These are phyloP conservation scores for Candida insectorum DNA, from an alignment of 805 yeast genomes.

Conservation along the genomic window DNA sequence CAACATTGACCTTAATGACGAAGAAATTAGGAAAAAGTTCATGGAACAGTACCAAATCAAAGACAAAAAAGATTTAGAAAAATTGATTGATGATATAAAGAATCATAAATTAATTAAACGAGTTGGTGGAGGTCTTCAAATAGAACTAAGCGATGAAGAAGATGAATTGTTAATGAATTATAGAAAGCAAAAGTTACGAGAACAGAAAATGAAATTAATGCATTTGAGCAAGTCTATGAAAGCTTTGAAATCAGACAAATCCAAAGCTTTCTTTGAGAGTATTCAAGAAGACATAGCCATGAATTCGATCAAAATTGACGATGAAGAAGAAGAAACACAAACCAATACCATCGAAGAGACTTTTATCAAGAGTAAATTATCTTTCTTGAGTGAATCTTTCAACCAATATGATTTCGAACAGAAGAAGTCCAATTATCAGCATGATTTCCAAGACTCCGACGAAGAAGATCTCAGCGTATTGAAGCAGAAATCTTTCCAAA, in stretches of 20 bases:
- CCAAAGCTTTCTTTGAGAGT: constrained; percentile 61
- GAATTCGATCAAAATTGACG: constrained; percentile 19
- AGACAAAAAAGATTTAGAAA: constrained; percentile 63
- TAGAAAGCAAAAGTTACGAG: constrained; percentile 38
- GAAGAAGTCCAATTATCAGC: constrained; percentile 29
- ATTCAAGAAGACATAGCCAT: constrained; percentile 17
- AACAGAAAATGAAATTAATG: constrained; percentile 48
- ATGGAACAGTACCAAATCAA: constrained; percentile 58
- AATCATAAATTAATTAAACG: constrained; percentile 66
- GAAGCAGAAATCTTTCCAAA: constrained; percentile 34
- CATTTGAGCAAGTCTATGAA: constrained; percentile 42
- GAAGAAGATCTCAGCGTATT: constrained; percentile 42
- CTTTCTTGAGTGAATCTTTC: constrained; percentile 42
- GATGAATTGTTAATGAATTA: constrained; percentile 55
- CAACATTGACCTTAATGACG: constrained; percentile 53
- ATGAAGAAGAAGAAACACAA: constrained; percentile 17
- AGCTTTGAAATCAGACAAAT: constrained; percentile 50
- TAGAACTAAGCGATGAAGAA: constrained; percentile 74
- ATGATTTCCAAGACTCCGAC: constrained; percentile 29
- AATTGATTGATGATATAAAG: constrained; percentile 66
- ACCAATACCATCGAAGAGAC: constrained; percentile 16
- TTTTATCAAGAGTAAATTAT: constrained; percentile 54
- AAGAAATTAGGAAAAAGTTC: constrained; percentile 54
- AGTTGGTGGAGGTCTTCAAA: constrained; percentile 51
- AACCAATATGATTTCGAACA: constrained; percentile 33